Percentiles rank a stretch among this genome's conserved stretches.
Conservation (phyloP, 225 moss, liverwort and hornwort species). For the Takakia lepidozioides region DNA sequence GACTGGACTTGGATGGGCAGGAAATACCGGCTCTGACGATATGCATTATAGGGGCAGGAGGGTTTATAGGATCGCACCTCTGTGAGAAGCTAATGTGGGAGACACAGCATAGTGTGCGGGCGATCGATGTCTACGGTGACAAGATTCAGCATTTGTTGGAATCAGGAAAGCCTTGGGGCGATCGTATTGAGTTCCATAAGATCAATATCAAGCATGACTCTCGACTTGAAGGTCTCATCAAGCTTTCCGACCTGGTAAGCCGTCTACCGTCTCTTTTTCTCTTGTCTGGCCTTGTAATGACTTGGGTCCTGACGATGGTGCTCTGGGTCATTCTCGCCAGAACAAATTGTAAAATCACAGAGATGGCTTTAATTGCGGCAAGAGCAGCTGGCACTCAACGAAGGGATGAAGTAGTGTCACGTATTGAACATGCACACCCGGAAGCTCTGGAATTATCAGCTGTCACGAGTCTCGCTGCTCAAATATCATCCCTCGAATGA, state of each 20-base stretch:
- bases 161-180: conserved; percentile 27
- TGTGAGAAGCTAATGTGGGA: conserved; percentile 56
- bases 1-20: conserved; percentile 42
- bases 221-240: conserved; percentile 31
- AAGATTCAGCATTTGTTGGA: conserved; percentile 55
- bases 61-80: conserved; percentile 65
- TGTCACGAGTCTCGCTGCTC: no score
- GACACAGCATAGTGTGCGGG: conserved; percentile 34
- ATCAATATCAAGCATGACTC: conserved; percentile 51
- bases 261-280: no score
- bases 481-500: no score
- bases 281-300: no score
- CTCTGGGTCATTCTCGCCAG: no score
- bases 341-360: no score
- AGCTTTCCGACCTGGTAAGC: conserved; percentile 35
- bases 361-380: no score
- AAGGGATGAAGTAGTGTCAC: no score
- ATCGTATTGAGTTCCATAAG: conserved; percentile 45
- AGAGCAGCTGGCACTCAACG: no score
- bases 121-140: conserved; percentile 44
- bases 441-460: no score
- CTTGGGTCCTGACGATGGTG: no score
- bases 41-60: conserved; percentile 53
- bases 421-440: no score
- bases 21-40: conserved; percentile 21